Evolutionary conservation across 2,329 filamentous ascomycete species (phyloP).

Genomic region (Colletotrichum lini): DNA sequence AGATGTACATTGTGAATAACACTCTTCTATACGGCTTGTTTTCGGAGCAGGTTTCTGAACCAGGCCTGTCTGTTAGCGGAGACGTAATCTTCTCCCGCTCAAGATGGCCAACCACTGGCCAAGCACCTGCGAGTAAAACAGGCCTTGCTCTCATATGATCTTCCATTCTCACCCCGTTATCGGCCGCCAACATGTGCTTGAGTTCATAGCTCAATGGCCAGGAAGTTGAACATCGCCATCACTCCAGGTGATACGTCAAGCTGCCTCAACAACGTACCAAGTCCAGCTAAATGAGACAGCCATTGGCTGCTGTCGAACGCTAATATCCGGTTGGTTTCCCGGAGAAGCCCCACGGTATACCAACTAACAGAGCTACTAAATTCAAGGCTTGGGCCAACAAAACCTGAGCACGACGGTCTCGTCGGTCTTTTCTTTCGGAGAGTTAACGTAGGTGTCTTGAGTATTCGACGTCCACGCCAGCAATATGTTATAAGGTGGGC

Average conservation of each 20-base stretch:
- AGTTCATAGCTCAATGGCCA: not conserved
- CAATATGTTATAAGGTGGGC: not conserved
- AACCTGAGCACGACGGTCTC: not conserved
- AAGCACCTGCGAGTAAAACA: not conserved
- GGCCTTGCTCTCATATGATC: not conserved
- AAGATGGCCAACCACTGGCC: not conserved
- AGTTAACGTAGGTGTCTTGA: not conserved
- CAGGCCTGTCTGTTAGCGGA: not conserved
- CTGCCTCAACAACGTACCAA: too few species aligned
- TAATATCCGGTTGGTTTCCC: too few species aligned
- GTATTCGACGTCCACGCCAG: not conserved
- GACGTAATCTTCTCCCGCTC: not conserved
- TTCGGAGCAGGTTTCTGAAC: not conserved
- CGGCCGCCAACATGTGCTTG: too few species aligned
- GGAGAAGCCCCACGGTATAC: too few species aligned
- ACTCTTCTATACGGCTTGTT: not conserved
- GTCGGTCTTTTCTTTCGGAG: not conserved
- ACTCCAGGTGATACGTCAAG: too few species aligned
- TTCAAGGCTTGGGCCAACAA: not conserved
- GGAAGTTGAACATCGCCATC: not conserved
- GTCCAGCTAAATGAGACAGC: too few species aligned
- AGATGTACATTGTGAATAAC: not conserved
- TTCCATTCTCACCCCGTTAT: accelerated
- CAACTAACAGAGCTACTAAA: too few species aligned
- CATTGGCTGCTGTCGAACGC: too few species aligned